phyloP scores from a whole-genome alignment of 805 yeast genomes.

The Myxozyma neotropica region DNA sequence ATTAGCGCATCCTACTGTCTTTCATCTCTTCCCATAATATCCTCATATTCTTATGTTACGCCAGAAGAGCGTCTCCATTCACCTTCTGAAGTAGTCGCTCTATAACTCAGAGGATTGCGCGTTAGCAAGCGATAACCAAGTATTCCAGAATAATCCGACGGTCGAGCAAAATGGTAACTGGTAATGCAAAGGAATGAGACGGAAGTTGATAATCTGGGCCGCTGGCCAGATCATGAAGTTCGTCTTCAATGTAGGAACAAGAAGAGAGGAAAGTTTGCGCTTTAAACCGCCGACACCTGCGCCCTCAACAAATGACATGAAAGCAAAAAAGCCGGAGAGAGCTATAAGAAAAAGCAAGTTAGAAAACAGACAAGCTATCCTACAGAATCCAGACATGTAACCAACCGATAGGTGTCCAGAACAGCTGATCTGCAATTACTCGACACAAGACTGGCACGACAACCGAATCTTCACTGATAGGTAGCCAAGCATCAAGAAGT shows the following conservation, averaged over 20 bases:
- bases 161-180: conserved; percentile 92
- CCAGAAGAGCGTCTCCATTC: background rate
- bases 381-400: conserved; percentile 36
- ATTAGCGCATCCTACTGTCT: no score
- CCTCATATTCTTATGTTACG: no score
- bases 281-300: conserved; percentile 68
- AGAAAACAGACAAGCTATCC: background rate
- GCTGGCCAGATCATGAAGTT: conserved; percentile 93
- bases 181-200: conserved; percentile 70
- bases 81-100: background rate
- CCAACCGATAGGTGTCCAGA: conserved; percentile 72
- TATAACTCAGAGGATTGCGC: conserved; percentile 42
- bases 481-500: conserved; percentile 71
- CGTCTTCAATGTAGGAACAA: conserved; percentile 60
- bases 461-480: conserved; percentile 65
- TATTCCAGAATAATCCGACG: conserved; percentile 91
- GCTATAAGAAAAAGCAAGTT: conserved; percentile 41
- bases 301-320: conserved; percentile 78
- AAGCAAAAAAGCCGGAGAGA: conserved; percentile 75
- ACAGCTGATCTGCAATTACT: conserved; percentile 84
- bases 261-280: conserved; percentile 62
- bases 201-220: conserved; percentile 78
- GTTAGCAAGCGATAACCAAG: conserved; percentile 81
- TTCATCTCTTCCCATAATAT: no score
- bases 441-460: conserved; percentile 77